A percentile compares a stretch with the other conserved stretches of the same genome.
Conservation (phyloP, 1,284 basidiomycete species). For the Melampsora americana region DNA sequence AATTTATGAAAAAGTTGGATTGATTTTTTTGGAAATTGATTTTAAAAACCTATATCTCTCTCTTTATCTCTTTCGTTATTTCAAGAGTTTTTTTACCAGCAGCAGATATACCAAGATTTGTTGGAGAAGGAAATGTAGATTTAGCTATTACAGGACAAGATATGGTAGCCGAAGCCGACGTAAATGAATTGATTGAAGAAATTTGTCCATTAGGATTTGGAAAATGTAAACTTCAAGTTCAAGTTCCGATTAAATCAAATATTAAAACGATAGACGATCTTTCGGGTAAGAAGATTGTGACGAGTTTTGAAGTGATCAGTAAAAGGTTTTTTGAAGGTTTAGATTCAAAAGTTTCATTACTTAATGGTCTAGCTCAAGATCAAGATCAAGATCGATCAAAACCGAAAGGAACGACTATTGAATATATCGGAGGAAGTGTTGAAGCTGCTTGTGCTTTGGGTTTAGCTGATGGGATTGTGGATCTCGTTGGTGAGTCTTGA, state of each 20-base stretch:
- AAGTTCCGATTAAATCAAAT: slow-evolving; percentile 76
- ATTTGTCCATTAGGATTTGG: slow-evolving; percentile 85
- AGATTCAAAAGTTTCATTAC: slow-evolving; percentile 61
- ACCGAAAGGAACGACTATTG: slow-evolving; percentile 66
- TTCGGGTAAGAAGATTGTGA: slow-evolving; percentile 86
- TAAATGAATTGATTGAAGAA: slow-evolving; percentile 73
- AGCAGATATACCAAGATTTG: slow-evolving; percentile 95
- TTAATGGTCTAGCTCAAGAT: too few species aligned
- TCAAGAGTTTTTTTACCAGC: slow-evolving; percentile 91
- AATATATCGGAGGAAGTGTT: slow-evolving; percentile 95
- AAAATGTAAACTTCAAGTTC: slow-evolving; percentile 88
- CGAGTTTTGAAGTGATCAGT: slow-evolving; percentile 84
- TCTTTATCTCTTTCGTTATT: background rate
- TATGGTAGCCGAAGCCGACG: slow-evolving; percentile 85
- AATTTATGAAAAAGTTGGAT: too few species aligned
- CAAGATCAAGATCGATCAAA: slow-evolving; percentile 53
- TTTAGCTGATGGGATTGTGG: slow-evolving; percentile 83
- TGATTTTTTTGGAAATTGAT: background rate
- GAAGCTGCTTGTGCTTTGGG: slow-evolving; percentile 97
- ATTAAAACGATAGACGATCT: slow-evolving; percentile 74
- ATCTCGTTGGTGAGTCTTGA: slow-evolving; percentile 61
- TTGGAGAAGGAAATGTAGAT: slow-evolving; percentile 94
- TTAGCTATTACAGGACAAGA: slow-evolving; percentile 91
- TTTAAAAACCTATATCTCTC: slow-evolving; percentile 13
- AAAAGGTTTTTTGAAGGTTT: slow-evolving; percentile 72